A percentile compares a stretch with the other conserved stretches of the same genome.
Evolutionary conservation across 148 eudicot genomes (phyloP).

Genomic region (Chenopodium quinoa): DNA sequence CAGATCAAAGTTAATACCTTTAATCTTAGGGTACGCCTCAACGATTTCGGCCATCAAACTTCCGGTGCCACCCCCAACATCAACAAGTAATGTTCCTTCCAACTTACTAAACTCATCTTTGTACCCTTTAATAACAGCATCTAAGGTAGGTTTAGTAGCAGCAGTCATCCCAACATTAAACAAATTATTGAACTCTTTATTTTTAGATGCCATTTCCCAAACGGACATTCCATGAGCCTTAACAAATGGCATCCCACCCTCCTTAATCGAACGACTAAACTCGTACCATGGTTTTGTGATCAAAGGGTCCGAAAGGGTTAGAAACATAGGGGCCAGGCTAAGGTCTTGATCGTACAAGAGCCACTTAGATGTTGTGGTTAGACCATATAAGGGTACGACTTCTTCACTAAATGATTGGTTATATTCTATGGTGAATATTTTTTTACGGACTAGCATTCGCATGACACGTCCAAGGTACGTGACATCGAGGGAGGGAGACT

Average conservation of each 20-base stretch:
- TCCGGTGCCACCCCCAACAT: neutral
- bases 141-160: neutral
- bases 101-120: neutral
- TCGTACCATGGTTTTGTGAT: neutral
- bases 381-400: neutral
- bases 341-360: neutral
- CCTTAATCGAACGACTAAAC: neutral
- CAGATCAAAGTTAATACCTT: conserved; percentile 2
- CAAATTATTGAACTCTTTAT: neutral
- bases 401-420: no score
- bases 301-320: neutral
- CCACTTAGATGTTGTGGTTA: neutral
- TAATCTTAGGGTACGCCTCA: neutral
- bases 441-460: no score
- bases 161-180: neutral
- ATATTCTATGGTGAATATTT: no score
- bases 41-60: neutral
- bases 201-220: neutral
- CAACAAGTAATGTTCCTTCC: neutral
- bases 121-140: neutral
- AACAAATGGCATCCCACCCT: neutral
- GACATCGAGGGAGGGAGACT: no score
- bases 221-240: neutral
- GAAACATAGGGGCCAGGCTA: neutral
- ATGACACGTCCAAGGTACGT: no score